A percentile compares a stretch with the other conserved stretches of the same genome.
Evolutionary conservation across 257 asterid species (phyloP).

Genomic region (Paulownia fortunei): DNA sequence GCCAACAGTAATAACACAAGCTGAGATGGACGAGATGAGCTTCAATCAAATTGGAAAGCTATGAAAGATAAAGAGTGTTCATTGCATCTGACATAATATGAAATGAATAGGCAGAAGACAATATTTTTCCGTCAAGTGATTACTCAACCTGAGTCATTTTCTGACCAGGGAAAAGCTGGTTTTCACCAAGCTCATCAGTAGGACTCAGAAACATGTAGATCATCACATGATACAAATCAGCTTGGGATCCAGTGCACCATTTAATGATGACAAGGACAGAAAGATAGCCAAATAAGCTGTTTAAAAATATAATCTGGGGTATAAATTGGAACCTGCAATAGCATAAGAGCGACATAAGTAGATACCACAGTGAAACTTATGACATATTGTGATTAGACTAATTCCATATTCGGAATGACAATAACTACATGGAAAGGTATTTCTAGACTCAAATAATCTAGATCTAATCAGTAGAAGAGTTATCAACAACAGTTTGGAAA

Average conservation of each 20-base stretch:
- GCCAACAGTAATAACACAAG: conserved; percentile 72
- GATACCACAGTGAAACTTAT: conserved; percentile 37
- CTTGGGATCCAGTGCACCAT: conserved; percentile 97
- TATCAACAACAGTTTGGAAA: background rate
- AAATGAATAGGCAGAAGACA: conserved; percentile 10
- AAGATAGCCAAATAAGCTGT: conserved; percentile 90
- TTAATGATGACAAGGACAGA: conserved; percentile 84
- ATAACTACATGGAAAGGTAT: background rate
- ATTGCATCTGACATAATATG: background rate
- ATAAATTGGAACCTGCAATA: conserved; percentile 90
- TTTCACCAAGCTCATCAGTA: conserved; percentile 90
- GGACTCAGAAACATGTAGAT: conserved; percentile 99
- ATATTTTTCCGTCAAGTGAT: background rate
- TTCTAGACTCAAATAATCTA: conserved; percentile 20
- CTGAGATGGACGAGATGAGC: conserved; percentile 51
- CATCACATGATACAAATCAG: conserved; percentile 97
- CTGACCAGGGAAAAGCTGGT: conserved; percentile 94
- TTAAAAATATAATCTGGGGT: conserved; percentile 92
- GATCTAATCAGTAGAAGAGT: conserved; percentile 10
- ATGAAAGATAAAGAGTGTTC: background rate
- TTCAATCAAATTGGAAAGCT: conserved; percentile 9
- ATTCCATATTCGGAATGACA: background rate
- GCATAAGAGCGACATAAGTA: conserved; percentile 30
- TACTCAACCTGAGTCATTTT: conserved; percentile 75
- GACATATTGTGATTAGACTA: conserved; percentile 30